These are phyloP conservation scores for Aspergillus spinulosporus DNA, from an alignment of 2,329 filamentous ascomycete genomes.

Conservation along the genomic window DNA sequence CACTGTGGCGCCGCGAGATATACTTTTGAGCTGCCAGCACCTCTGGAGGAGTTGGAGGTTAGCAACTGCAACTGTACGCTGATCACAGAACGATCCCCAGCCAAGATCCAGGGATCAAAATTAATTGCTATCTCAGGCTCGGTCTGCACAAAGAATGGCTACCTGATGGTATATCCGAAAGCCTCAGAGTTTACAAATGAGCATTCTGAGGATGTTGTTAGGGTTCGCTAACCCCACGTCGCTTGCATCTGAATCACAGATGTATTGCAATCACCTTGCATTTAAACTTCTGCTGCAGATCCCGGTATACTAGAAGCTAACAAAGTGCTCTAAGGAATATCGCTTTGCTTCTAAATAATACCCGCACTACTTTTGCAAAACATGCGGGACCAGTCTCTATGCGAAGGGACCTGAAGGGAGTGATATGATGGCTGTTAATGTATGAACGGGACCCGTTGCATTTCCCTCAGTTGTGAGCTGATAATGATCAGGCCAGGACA, in stretches of 20 bases:
- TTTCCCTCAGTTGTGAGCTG: too few relatives aligned
- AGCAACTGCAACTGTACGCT: slow-evolving; percentile 24
- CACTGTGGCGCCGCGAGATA: slow-evolving; percentile 26
- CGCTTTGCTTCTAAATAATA: slow-evolving; percentile 29
- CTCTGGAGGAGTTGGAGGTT: slow-evolving; percentile 22
- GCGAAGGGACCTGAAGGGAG: slow-evolving; percentile 25
- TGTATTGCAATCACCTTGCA: too few relatives aligned
- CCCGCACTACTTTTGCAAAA: slow-evolving; percentile 33
- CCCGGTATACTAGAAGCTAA: neutral
- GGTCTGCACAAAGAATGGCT: slow-evolving; percentile 34
- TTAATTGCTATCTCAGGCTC: slow-evolving; percentile 22
- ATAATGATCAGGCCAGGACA: neutral
- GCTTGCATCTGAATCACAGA: too few relatives aligned
- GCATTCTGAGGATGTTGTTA: slow-evolving; percentile 25
- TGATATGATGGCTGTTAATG: slow-evolving; percentile 32
- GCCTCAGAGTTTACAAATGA: slow-evolving; percentile 26
- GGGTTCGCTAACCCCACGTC: slow-evolving; percentile 5
- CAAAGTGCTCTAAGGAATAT: slow-evolving; percentile 22
- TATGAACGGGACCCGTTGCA: slow-evolving; percentile 8
- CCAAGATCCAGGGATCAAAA: neutral
- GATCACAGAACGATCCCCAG: neutral
- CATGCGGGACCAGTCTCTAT: slow-evolving; percentile 33
- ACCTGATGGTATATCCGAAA: slow-evolving; percentile 31
- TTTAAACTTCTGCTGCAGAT: too few relatives aligned
- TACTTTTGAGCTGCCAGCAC: slow-evolving; percentile 18